A percentile compares a stretch with the other conserved stretches of the same genome.
Conservation (phyloP, 2,329 filamentous ascomycete genomes). For the Tolypocladium album region DNA sequence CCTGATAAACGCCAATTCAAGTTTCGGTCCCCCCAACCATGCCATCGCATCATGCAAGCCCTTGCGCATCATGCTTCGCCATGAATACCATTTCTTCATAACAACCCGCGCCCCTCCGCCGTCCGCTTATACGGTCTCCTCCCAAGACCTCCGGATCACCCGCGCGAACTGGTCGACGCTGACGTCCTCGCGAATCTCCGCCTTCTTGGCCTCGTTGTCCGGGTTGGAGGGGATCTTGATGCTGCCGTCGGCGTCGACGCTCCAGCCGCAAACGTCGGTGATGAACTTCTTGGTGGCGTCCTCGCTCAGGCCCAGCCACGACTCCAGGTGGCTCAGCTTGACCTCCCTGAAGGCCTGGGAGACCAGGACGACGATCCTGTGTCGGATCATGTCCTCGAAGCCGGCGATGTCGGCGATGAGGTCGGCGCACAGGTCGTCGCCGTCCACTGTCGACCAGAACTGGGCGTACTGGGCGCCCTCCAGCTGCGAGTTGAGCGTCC, state of each 20-base stretch:
- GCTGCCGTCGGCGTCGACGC: conserved; percentile 52
- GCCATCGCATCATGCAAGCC: conserved; percentile 17
- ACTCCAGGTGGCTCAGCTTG: conserved; percentile 55
- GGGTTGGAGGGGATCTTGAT: conserved; percentile 83
- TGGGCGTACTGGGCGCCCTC: conserved; percentile 80
- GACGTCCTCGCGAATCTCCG: conserved; percentile 91
- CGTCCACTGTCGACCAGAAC: conserved; percentile 91
- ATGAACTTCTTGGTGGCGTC: conserved; percentile 68
- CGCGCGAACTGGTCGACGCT: conserved; percentile 77
- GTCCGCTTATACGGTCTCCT: conserved; percentile 42
- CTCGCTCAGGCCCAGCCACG: conserved; percentile 63
- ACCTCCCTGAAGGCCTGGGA: conserved; percentile 72
- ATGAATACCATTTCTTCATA: conserved; percentile 1
- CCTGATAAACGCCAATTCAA: conserved; percentile 23
- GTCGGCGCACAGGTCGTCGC: conserved; percentile 91
- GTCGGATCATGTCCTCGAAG: conserved; percentile 88
- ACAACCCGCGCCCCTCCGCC: background rate
- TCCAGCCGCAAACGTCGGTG: conserved; percentile 78
- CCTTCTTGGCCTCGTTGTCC: conserved; percentile 95
- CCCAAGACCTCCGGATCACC: conserved; percentile 75
- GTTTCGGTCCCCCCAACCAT: conserved; percentile 14
- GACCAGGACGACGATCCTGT: conserved; percentile 80
- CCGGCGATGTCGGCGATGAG: conserved; percentile 87
- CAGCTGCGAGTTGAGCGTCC: conserved; percentile 73
- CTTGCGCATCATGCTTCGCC: conserved; percentile 16